Percentiles rank a stretch among this genome's conserved stretches.
Conservation (phyloP, 805 yeast genomes). For the Wickerhamomyces silvicola region DNA sequence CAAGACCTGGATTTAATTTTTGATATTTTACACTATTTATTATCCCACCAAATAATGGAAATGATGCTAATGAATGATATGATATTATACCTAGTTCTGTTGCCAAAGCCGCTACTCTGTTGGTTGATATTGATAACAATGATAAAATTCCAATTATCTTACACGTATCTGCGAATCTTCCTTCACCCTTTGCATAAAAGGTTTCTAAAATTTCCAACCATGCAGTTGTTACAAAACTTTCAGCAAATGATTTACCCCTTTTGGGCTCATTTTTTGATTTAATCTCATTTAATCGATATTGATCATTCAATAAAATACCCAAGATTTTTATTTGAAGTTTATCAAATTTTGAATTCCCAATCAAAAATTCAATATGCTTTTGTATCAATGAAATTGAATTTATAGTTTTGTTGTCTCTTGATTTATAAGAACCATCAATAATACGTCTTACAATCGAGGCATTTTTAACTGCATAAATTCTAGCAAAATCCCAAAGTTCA, state of each 20-base stretch:
- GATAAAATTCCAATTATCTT: constrained; percentile 48
- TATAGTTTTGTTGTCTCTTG: constrained; percentile 25
- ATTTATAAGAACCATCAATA: constrained; percentile 41
- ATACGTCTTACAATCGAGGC: constrained; percentile 41
- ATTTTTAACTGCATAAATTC: constrained; percentile 43
- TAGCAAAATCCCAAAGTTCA: constrained; percentile 58
- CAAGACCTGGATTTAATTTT: constrained; percentile 44
- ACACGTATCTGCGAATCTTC: constrained; percentile 39
- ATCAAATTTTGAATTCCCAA: constrained; percentile 26
- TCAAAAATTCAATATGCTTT: constrained; percentile 39
- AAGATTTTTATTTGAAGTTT: constrained; percentile 13
- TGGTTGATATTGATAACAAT: constrained; percentile 24
- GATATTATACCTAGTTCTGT: constrained; percentile 40
- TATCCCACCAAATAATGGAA: constrained; percentile 52
- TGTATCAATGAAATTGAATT: constrained; percentile 39
- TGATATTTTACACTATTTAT: constrained; percentile 42
- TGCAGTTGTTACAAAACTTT: constrained; percentile 41
- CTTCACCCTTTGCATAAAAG: constrained; percentile 50
- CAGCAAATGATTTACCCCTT: constrained; percentile 35
- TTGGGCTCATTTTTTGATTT: neutral
- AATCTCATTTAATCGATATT: no score
- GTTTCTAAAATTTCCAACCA: constrained; percentile 60
- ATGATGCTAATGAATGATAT: constrained; percentile 34
- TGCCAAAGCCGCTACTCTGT: constrained; percentile 28
- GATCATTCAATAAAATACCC: constrained; percentile 10